These are phyloP conservation scores for Wickerhamiella infanticola DNA, from an alignment of 1,139 yeast genomes.

Conservation along the genomic window DNA sequence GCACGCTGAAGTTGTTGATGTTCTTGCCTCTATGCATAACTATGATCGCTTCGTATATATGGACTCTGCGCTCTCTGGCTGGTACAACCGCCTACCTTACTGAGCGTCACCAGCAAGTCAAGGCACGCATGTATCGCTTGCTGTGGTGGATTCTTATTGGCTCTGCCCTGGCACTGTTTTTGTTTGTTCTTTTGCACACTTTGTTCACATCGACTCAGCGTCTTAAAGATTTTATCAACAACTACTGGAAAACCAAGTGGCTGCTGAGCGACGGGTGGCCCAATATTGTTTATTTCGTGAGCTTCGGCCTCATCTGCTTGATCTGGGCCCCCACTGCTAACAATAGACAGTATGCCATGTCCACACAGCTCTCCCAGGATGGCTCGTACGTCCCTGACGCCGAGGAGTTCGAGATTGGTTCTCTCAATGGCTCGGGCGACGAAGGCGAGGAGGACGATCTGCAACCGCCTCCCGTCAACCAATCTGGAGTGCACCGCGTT, in stretches of 20 bases:
- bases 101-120: conserved; percentile 83
- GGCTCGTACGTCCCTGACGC: conserved; percentile 34
- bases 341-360: conserved; percentile 85
- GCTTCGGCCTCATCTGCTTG: conserved; percentile 72
- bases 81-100: conserved; percentile 58
- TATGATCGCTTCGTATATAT: conserved; percentile 56
- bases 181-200: conserved; percentile 48
- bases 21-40: conserved; percentile 59
- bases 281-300: conserved; percentile 67
- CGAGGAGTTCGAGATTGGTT: conserved; percentile 37
- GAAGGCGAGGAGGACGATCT: conserved; percentile 19
- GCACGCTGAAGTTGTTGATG: conserved; percentile 30
- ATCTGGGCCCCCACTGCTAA: conserved; percentile 97
- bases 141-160: conserved; percentile 60
- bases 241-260: conserved; percentile 85
- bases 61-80: conserved; percentile 58
- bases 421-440: conserved; percentile 25
- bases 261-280: conserved; percentile 93
- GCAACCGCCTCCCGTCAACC: not conserved
- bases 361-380: conserved; percentile 80
- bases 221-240: conserved; percentile 60
- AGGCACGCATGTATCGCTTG: conserved; percentile 69
- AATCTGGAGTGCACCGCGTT: conserved; percentile 3
- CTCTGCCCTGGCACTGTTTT: conserved; percentile 42
- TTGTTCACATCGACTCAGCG: conserved; percentile 62